Percentiles rank a stretch among this genome's conserved stretches.
These are phyloP conservation scores for Quercus agrifolia DNA, from an alignment of 306 rosid species.

Conservation along the genomic window DNA sequence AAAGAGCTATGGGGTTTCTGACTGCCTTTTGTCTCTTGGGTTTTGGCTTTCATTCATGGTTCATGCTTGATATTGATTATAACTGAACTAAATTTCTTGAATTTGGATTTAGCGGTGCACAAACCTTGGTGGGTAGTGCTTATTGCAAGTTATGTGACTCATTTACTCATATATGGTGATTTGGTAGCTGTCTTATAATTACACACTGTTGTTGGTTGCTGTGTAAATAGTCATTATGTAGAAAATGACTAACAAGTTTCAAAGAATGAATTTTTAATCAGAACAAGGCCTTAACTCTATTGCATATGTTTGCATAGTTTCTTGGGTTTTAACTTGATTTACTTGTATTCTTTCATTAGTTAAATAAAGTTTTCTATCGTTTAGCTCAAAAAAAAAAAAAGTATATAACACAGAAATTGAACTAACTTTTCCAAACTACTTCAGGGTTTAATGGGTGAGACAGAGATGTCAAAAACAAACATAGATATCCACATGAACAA, in stretches of 20 bases:
- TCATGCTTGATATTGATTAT: constrained; percentile 13
- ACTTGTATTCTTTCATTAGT: no score
- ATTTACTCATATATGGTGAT: not conserved
- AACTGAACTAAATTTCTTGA: constrained; percentile 12
- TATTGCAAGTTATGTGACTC: not conserved
- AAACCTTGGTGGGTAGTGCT: constrained; percentile 4
- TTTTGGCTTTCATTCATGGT: not conserved
- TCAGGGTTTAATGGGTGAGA: constrained; percentile 55
- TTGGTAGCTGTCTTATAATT: not conserved
- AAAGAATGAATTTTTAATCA: not conserved
- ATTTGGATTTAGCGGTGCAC: not conserved
- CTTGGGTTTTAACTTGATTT: no score
- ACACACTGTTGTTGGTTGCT: not conserved
- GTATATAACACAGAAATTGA: not conserved
- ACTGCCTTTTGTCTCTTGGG: constrained; percentile 1
- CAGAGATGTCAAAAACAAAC: constrained; percentile 37
- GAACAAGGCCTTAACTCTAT: not conserved
- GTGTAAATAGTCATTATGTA: not conserved
- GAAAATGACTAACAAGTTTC: not conserved
- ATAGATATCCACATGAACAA: constrained; percentile 35
- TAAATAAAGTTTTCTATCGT: no score
- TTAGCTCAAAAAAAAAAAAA: no score
- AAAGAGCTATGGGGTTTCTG: not conserved
- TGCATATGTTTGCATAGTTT: not conserved
- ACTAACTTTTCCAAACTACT: constrained; percentile 19